Percentiles rank a stretch among this genome's conserved stretches.
These are phyloP conservation scores for Coffea eugenioides DNA, from an alignment of 257 asterid genomes.

Conservation along the genomic window DNA sequence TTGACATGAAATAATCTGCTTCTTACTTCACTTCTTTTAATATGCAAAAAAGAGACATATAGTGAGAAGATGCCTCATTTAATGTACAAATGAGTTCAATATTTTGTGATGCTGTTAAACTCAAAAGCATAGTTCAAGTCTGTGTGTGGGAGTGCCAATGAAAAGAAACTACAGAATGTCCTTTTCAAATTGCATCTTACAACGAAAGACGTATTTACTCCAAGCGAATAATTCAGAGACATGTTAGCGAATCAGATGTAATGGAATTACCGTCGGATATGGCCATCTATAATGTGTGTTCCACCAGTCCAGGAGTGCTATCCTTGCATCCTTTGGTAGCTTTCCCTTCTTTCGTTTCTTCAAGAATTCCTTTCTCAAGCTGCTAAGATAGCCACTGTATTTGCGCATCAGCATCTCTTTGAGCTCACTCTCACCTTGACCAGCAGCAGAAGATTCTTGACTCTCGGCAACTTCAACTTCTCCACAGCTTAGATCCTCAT, in stretches of 20 bases:
- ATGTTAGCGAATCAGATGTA: neutral
- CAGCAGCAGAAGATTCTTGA: constrained; percentile 25
- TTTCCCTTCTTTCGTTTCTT: constrained; percentile 72
- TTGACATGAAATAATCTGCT: neutral
- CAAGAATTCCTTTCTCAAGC: constrained; percentile 58
- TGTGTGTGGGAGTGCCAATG: too few relatives aligned
- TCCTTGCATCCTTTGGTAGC: constrained; percentile 63
- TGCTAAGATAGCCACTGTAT: constrained; percentile 73
- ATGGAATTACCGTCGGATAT: constrained; percentile 68
- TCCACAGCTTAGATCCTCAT: constrained; percentile 39
- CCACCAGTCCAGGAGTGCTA: constrained; percentile 79
- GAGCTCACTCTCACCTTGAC: constrained; percentile 38
- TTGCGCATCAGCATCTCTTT: constrained; percentile 71
- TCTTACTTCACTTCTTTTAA: neutral
- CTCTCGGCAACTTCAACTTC: constrained; percentile 37
- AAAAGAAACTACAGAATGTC: too few relatives aligned
- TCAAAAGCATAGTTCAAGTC: too few relatives aligned
- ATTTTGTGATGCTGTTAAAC: too few relatives aligned
- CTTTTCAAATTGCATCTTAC: too few relatives aligned
- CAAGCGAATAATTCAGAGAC: neutral
- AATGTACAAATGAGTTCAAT: neutral
- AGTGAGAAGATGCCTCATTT: neutral
- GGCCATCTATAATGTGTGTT: constrained; percentile 82
- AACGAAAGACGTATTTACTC: neutral
- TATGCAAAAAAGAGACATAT: neutral